A percentile compares a stretch with the other conserved stretches of the same genome.
These are phyloP conservation scores for Lactarius quietus DNA, from an alignment of 768 basidiomycete genomes.

Conservation along the genomic window DNA sequence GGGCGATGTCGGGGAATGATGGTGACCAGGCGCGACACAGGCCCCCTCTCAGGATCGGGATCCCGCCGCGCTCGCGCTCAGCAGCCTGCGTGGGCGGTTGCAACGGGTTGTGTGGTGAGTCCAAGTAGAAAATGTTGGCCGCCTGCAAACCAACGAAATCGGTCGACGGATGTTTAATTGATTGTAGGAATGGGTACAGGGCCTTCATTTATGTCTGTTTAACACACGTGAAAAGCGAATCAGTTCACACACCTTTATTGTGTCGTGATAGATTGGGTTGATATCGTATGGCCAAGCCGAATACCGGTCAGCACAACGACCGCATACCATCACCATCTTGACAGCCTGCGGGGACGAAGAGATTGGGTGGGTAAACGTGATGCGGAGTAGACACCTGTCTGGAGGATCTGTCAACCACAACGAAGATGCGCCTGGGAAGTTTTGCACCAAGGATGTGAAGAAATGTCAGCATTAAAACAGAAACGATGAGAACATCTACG, in stretches of 20 bases:
- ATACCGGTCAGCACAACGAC: constrained; percentile 86
- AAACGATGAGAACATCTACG: constrained; percentile 6
- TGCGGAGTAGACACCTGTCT: constrained; percentile 82
- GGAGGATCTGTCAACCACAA: constrained; percentile 51
- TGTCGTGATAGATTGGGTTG: constrained; percentile 90
- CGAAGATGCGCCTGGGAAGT: constrained; percentile 77
- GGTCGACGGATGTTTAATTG: constrained; percentile 68
- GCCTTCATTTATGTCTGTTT: constrained; percentile 43
- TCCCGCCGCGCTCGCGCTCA: constrained; percentile 7
- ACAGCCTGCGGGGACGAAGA: constrained; percentile 28
- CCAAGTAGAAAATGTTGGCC: constrained; percentile 69
- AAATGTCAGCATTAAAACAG: not conserved
- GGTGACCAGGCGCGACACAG: constrained; percentile 27
- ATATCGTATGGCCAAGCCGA: constrained; percentile 61
- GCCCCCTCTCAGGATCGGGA: constrained; percentile 18
- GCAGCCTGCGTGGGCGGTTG: constrained; percentile 43
- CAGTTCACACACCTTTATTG: constrained; percentile 54
- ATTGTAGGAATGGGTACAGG: constrained; percentile 68
- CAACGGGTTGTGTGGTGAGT: constrained; percentile 57
- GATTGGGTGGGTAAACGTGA: constrained; percentile 40
- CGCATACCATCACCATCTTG: constrained; percentile 73
- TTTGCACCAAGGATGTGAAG: constrained; percentile 55
- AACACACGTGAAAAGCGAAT: not conserved
- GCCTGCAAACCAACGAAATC: constrained; percentile 81
- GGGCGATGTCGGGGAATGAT: constrained; percentile 27